Evolutionary conservation across 1,284 basidiomycete species (phyloP), one percentile per base, ranked within the genome.

Genomic region (Ceratobasidium papillatum): DNA sequence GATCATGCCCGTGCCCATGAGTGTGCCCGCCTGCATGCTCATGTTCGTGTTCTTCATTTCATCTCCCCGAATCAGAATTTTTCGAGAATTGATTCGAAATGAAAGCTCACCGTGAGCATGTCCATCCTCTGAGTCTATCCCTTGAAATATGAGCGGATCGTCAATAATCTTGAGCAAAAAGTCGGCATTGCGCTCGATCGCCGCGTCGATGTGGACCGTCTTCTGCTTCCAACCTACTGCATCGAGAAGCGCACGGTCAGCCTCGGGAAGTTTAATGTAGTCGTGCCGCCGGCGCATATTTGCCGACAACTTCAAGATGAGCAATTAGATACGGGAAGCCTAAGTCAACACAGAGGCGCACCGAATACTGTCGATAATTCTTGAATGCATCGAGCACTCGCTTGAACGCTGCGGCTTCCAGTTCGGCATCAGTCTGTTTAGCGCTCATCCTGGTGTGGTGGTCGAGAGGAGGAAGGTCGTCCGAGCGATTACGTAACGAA

Each of bases 231-330:
- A 93, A 5, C 90, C 90, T 3, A 93, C 79, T 7, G 79, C 78
- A 19, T 87, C 85, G 0, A 94, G 84, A 0, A 92, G 80, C 3
- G 86, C 86, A 78, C 88, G 87, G 80, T 94, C 91, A 41, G 83
- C 85, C 41, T 81, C 82, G 0, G 91, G 85, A 2, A 94, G 85
- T 0, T 84, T 86, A 78, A 87, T 89, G 0, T 92, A 82, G 77
- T 94, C 92, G 77, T 92, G 92, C 77, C 92, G 82, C 27, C 92
- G 87, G 41, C 91, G 86, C 79, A 92, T 91, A 78, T 93, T 94
- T 3, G 89, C 89, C 43, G 89, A 85, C n/a, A 93, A 82, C 91
- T 93, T n/a, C 45, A 9, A n/a, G 19, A n/a, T 9, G 11, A 47
- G 19, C 77, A 17, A 17, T 34, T 56, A 19, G 22, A 25, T 19